A percentile compares a stretch with the other conserved stretches of the same genome.
Evolutionary conservation across 2,329 filamentous ascomycete species (phyloP).

Genomic region (Epichloe festucae): DNA sequence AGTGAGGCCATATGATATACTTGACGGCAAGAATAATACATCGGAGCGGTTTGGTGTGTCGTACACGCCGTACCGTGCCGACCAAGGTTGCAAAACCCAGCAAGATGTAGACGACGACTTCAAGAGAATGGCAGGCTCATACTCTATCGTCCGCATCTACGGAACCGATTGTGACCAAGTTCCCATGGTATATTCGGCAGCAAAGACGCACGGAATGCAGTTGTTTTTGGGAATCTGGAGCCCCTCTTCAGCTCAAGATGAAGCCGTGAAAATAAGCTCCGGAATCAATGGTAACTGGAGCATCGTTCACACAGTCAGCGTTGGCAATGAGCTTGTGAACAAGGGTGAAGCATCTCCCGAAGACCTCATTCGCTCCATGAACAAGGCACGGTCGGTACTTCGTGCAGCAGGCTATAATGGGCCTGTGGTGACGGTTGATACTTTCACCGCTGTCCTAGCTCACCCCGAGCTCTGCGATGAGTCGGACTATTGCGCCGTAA

Average conservation of each 20-base stretch:
- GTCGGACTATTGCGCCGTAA: constrained; percentile 70
- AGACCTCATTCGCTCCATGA: constrained; percentile 45
- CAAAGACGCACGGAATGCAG: constrained; percentile 50
- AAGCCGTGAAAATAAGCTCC: constrained; percentile 47
- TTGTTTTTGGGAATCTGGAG: constrained; percentile 66
- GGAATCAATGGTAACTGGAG: constrained; percentile 53
- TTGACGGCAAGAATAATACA: not conserved
- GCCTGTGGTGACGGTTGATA: constrained; percentile 69
- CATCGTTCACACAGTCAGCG: constrained; percentile 54
- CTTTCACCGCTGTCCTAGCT: constrained; percentile 51
- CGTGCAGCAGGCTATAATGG: constrained; percentile 53
- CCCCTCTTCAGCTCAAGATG: constrained; percentile 38
- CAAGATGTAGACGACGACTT: constrained; percentile 54
- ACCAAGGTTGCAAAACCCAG: constrained; percentile 52
- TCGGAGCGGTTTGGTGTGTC: constrained; percentile 27
- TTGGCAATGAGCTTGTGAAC: constrained; percentile 76
- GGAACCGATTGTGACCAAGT: constrained; percentile 70
- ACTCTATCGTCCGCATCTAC: constrained; percentile 60
- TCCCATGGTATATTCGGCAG: constrained; percentile 46
- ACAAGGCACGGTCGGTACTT: constrained; percentile 43
- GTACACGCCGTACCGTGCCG: constrained; percentile 36
- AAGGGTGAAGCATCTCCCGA: constrained; percentile 38
- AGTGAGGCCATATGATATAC: not conserved
- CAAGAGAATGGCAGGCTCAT: constrained; percentile 34
- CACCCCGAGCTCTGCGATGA: constrained; percentile 57